These are phyloP conservation scores for Colletotrichum sidae DNA, from an alignment of 2,329 filamentous ascomycete species.

Conservation along the genomic window DNA sequence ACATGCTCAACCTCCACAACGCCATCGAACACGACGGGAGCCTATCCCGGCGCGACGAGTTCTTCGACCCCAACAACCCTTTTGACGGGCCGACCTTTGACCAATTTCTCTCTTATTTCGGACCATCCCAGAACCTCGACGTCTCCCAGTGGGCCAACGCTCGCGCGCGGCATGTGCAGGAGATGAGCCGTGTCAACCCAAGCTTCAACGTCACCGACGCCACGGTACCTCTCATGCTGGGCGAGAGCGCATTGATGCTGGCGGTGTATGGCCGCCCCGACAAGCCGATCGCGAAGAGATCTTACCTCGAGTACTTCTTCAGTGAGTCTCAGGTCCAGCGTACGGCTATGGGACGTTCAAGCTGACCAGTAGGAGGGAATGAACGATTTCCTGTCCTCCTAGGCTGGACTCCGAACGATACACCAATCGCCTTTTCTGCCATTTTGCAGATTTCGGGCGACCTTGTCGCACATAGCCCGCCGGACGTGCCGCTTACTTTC, in stretches of 20 bases:
- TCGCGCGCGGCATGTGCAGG: constrained; percentile 53
- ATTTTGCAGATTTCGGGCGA: constrained; percentile 4
- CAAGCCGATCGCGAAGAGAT: constrained; percentile 51
- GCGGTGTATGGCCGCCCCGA: constrained; percentile 59
- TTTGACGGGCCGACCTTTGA: constrained; percentile 66
- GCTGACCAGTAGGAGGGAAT: constrained; percentile 7
- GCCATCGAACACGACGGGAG: constrained; percentile 63
- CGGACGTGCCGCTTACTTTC: constrained; percentile 18
- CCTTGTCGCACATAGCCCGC: constrained; percentile 2
- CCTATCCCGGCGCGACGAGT: constrained; percentile 59
- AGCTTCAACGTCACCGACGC: constrained; percentile 56
- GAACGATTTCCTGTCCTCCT: constrained; percentile 26
- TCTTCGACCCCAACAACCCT: constrained; percentile 61
- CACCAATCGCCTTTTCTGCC: not conserved
- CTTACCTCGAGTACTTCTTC: constrained; percentile 58
- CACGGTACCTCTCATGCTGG: constrained; percentile 57
- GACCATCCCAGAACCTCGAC: constrained; percentile 53
- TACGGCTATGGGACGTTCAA: too few species aligned
- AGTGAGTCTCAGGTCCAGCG: constrained; percentile 44
- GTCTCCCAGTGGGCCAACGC: constrained; percentile 55
- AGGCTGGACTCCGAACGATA: constrained; percentile 21
- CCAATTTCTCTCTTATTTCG: constrained; percentile 54
- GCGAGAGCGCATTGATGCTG: constrained; percentile 62
- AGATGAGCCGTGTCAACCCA: constrained; percentile 60
- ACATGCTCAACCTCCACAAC: constrained; percentile 59